Base-by-base conservation (phyloP, 371 early-diverging fungal genomes). In the Syncephalastrum racemosum region DNA sequence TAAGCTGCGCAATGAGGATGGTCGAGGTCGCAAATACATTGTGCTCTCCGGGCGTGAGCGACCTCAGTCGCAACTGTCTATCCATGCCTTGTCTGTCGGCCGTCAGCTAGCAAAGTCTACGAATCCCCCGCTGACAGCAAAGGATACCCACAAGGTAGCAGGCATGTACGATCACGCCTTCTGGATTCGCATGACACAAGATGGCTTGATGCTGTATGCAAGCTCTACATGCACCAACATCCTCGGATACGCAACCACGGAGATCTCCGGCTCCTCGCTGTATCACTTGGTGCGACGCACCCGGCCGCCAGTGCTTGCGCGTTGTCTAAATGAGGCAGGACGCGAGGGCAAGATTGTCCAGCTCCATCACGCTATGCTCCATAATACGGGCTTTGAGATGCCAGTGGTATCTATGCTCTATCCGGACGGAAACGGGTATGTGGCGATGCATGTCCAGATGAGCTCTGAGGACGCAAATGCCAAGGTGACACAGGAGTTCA, bases 11-110 rank as follows among this genome's bases (percentile, higher is more conserved):
- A 80, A 79, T 42, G 79, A 80, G 48, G 79, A 75, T 55, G 70
- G 73, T 42, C 79, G 80, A 54, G 81, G 85, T n/a, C 75, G 82
- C 4, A 84, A 85, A 54, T 87, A 83, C 58, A 80, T 84, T 25
- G 75, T 87, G 10, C 59, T 87, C 24, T 72, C 81, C 0, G 85
- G 84, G 13, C 67, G 86, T 13, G 81, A 80, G 42, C 58, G 73
- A 12, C 64, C 70, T 3, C 74, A 81, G 3, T 74, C 71, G 53
- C 75, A 65, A 20, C 45, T 79, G 22, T 61, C 73, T 4, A 49
- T 50, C 0, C 52, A 24, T 41, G 63, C 56, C 15, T 39, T 64
- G 15, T 13, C 60, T 0, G 50, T 68, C 7, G 66, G 66, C 15
- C 63, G 63, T 48, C 22, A 19, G 5, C 13, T 10, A 49, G 25